Conservation (phyloP, 768 basidiomycete species). For the Hypholoma fasciculare region DNA sequence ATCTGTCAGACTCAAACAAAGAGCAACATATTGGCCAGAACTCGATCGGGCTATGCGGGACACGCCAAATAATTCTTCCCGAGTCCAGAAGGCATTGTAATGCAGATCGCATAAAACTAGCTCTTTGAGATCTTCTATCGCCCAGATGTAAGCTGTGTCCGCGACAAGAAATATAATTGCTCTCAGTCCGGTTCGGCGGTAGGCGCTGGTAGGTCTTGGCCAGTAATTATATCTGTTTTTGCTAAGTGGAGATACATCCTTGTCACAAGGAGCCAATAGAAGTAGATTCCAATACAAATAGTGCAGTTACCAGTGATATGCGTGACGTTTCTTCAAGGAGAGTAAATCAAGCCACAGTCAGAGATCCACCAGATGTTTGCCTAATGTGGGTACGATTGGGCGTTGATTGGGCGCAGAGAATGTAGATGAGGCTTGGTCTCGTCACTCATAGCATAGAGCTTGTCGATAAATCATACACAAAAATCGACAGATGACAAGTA, state of each 20-base stretch:
- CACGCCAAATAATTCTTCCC: background rate
- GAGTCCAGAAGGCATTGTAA: background rate
- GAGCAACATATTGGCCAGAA: constrained; percentile 18
- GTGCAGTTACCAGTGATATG: background rate
- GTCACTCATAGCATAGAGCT: background rate
- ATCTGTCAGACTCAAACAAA: constrained; percentile 27
- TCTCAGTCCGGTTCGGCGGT: background rate
- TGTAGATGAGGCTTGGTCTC: background rate
- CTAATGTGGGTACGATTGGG: background rate
- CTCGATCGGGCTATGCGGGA: constrained; percentile 3
- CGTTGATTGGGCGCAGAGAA: background rate
- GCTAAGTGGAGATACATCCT: constrained; percentile 1
- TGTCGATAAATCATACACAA: background rate
- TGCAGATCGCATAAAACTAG: background rate
- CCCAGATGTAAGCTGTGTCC: background rate
- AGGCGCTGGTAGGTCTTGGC: background rate
- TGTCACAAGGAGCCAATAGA: background rate
- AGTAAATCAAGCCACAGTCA: background rate
- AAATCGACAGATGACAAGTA: background rate
- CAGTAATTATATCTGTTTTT: background rate
- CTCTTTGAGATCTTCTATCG: background rate
- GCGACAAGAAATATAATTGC: background rate
- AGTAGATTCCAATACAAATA: background rate
- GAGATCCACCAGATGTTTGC: background rate
- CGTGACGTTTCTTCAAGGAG: background rate